These are phyloP conservation scores for Oemleria cerasiformis DNA, from an alignment of 306 rosid species.

Conservation along the genomic window DNA sequence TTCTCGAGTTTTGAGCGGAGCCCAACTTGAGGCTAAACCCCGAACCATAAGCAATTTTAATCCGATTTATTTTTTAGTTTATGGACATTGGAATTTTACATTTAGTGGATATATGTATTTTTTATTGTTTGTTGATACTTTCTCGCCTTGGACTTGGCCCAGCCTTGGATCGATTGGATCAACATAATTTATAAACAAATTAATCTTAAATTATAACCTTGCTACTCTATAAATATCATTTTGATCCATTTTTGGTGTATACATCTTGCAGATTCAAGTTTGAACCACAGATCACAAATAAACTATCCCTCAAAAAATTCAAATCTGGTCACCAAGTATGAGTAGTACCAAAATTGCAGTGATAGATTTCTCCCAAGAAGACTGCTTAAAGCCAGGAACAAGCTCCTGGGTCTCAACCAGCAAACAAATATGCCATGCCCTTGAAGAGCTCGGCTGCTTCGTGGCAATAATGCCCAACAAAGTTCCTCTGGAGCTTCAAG, in stretches of 20 bases:
- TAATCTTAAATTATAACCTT: not conserved
- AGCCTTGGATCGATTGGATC: too few species aligned
- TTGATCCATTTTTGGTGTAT: not conserved
- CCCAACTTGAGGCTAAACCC: too few species aligned
- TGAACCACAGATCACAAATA: too few species aligned
- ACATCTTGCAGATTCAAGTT: not conserved
- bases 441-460: constrained; percentile 38
- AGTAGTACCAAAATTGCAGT: not conserved
- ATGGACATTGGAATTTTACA: too few species aligned
- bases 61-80: too few species aligned
- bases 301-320: not conserved
- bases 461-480: constrained; percentile 11
- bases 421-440: constrained; percentile 25
- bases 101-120: too few species aligned
- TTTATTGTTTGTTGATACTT: too few species aligned
- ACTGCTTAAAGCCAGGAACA: constrained; percentile 17
- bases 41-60: too few species aligned
- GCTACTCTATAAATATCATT: not conserved
- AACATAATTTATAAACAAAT: not conserved
- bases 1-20: too few species aligned
- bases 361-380: constrained; percentile 15
- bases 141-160: too few species aligned
- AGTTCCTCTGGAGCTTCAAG: constrained; percentile 8
- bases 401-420: constrained; percentile 17
- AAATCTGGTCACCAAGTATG: too few species aligned